These are phyloP conservation scores for Leptodontidium sp. DNA, from an alignment of 2,329 filamentous ascomycete species.

Conservation along the genomic window DNA sequence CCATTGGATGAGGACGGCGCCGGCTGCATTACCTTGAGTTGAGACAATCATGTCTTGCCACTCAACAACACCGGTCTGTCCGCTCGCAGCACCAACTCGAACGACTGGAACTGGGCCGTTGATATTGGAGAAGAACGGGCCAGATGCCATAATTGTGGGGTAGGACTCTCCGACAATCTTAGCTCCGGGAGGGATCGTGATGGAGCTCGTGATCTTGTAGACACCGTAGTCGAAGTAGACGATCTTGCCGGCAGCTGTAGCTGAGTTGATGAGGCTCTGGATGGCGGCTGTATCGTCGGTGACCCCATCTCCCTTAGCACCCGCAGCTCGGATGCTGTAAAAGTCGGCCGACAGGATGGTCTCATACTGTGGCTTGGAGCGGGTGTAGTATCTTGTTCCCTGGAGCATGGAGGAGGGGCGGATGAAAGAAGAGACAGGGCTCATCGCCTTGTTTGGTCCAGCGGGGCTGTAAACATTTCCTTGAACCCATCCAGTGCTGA, in stretches of 20 bases:
- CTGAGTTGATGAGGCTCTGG: slow-evolving; percentile 62
- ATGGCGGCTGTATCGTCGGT: slow-evolving; percentile 68
- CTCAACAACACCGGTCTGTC: slow-evolving; percentile 66
- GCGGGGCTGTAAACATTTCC: slow-evolving; percentile 72
- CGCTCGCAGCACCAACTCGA: slow-evolving; percentile 40
- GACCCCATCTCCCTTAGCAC: slow-evolving; percentile 59
- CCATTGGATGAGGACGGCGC: slow-evolving; percentile 70
- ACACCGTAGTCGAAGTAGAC: slow-evolving; percentile 65
- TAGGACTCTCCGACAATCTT: slow-evolving; percentile 53
- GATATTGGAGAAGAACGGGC: slow-evolving; percentile 54
- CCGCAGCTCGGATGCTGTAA: slow-evolving; percentile 52
- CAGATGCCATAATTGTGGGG: slow-evolving; percentile 51
- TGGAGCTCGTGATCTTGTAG: slow-evolving; percentile 59
- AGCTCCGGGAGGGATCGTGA: slow-evolving; percentile 54
- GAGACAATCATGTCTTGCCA: slow-evolving; percentile 68
- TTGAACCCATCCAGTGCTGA: slow-evolving; percentile 77
- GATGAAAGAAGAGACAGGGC: slow-evolving; percentile 52
- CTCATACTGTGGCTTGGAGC: slow-evolving; percentile 64
- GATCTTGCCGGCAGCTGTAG: slow-evolving; percentile 57
- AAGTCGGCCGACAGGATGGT: slow-evolving; percentile 50
- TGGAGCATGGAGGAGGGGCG: slow-evolving; percentile 55
- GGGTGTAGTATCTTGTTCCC: slow-evolving; percentile 57
- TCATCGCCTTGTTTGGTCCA: slow-evolving; percentile 52
- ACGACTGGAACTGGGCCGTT: slow-evolving; percentile 55
- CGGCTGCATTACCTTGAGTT: slow-evolving; percentile 66